Conservation (phyloP, 495 filamentous ascomycete genomes). For the Aspergillus egyptiacus region DNA sequence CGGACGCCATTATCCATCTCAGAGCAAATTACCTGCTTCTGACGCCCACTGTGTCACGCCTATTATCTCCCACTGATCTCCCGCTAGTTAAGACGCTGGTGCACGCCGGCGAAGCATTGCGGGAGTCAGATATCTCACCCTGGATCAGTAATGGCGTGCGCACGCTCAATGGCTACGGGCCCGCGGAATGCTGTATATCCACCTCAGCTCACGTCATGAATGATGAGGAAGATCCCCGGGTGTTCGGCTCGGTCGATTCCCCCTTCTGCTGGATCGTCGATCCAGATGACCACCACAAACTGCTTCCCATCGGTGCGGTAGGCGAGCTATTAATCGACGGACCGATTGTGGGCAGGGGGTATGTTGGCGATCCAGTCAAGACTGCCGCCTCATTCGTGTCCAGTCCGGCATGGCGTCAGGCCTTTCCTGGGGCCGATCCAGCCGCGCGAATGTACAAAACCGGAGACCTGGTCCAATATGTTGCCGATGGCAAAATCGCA, state of each 20-base stretch:
- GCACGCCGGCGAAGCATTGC: background rate
- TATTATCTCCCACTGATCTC: background rate
- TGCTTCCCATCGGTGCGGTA: slow-evolving; percentile 36
- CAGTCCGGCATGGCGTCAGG: slow-evolving; percentile 21
- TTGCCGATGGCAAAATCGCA: slow-evolving; percentile 31
- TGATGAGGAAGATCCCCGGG: background rate
- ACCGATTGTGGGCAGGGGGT: slow-evolving; percentile 21
- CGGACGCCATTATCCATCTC: slow-evolving; percentile 24
- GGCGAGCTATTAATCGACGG: slow-evolving; percentile 47
- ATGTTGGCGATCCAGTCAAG: slow-evolving; percentile 17
- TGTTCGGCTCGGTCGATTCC: too few relatives aligned
- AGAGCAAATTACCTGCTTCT: slow-evolving; percentile 15
- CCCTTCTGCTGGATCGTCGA: background rate
- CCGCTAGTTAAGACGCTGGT: background rate
- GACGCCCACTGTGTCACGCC: background rate
- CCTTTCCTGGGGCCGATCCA: background rate
- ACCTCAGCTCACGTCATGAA: background rate
- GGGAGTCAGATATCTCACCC: too few relatives aligned
- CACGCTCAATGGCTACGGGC: background rate
- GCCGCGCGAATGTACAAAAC: slow-evolving; percentile 10
- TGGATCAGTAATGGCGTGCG: background rate
- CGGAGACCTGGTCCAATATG: slow-evolving; percentile 29
- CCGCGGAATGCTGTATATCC: too few relatives aligned
- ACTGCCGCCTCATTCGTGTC: slow-evolving; percentile 18
- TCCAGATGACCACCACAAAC: background rate